Conservation (phyloP, 2,329 filamentous ascomycete genomes). For the Penicillium sp. region DNA sequence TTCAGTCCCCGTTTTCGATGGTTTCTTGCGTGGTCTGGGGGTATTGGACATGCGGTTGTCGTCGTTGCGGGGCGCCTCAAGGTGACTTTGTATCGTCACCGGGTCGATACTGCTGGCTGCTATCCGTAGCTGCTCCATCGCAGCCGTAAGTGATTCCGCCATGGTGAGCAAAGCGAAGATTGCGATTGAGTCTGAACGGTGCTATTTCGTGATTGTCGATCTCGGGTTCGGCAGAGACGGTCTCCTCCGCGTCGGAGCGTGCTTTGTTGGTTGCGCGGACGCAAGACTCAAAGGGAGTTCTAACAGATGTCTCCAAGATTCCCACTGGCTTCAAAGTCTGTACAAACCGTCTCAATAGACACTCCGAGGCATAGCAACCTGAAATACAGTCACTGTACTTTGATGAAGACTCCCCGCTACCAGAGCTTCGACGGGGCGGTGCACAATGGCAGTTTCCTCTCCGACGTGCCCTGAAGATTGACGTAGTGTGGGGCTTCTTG, state of each 20-base stretch:
- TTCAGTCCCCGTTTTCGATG: constrained; percentile 47
- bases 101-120: constrained; percentile 19
- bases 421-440: constrained; percentile 14
- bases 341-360: no score
- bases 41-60: constrained; percentile 27
- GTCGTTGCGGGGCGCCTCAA: constrained; percentile 27
- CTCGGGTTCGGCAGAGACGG: constrained; percentile 7
- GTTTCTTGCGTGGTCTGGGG: constrained; percentile 39
- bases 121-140: constrained; percentile 26
- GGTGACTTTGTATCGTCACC: constrained; percentile 13
- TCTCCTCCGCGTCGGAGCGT: constrained; percentile 10
- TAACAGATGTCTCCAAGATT: no score
- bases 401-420: constrained; percentile 1
- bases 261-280: not conserved
- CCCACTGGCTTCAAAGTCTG: no score
- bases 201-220: not conserved
- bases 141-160: constrained; percentile 23
- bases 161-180: constrained; percentile 10
- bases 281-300: not conserved
- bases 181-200: not conserved
- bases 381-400: no score
- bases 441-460: constrained; percentile 16
- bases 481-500: constrained; percentile 22
- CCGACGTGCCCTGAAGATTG: constrained; percentile 7
- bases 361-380: no score